A percentile compares a stretch with the other conserved stretches of the same genome.
Conservation (phyloP, 257 asterid species). For the Verbena officinalis region DNA sequence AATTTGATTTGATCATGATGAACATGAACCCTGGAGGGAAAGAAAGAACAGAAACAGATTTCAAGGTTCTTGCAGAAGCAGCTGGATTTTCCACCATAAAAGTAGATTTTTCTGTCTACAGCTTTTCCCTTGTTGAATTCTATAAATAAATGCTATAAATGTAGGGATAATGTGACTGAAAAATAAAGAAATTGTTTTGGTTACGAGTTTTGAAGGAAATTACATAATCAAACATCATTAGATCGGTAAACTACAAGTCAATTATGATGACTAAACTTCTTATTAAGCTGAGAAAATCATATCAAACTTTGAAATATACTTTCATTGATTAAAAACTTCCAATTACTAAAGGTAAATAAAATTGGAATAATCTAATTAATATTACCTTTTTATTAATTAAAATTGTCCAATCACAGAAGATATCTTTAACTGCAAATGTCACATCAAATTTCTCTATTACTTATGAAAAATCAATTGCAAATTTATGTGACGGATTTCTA, state of each 20-base stretch:
- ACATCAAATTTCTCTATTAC: no score
- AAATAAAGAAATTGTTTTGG: no score
- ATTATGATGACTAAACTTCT: no score
- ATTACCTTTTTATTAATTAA: no score
- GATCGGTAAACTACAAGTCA: no score
- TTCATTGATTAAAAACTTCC: no score
- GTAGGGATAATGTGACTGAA: background rate
- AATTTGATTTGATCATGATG: slow-evolving; percentile 12
- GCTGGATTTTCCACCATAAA: slow-evolving; percentile 1
- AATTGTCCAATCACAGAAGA: no score
- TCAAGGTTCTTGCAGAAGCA: slow-evolving; percentile 2
- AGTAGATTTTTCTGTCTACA: background rate
- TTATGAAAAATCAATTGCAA: no score
- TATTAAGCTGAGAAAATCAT: no score
- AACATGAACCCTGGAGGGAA: slow-evolving; percentile 17
- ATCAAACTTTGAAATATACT: no score
- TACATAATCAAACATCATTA: background rate
- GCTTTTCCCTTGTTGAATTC: background rate
- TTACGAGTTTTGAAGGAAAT: background rate
- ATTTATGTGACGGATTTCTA: no score
- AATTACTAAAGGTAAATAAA: background rate
- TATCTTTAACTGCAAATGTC: no score
- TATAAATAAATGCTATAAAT: background rate
- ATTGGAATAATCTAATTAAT: background rate
- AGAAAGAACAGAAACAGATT: slow-evolving; percentile 4